phyloP scores from a whole-genome alignment of 495 filamentous ascomycete species.

The Halenospora varia region DNA sequence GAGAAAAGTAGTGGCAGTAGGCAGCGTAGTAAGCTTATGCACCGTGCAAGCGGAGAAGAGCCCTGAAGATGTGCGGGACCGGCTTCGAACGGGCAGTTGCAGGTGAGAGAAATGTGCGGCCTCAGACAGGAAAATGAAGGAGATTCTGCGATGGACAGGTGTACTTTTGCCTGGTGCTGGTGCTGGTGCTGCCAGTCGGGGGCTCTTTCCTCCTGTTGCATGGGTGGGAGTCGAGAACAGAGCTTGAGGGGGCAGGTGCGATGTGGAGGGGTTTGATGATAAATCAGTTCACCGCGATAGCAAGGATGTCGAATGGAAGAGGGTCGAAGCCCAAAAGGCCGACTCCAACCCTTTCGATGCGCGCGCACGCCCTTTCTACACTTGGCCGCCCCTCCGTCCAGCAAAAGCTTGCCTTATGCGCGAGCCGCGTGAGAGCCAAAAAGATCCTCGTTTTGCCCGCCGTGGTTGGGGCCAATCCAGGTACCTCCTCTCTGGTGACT shows the following conservation, averaged over 20 bases:
- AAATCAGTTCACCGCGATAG: not conserved
- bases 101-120: not conserved
- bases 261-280: not conserved
- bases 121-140: not conserved
- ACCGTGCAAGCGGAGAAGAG: too few species aligned
- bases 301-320: not conserved
- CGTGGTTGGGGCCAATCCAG: not conserved
- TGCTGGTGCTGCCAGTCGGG: too few species aligned
- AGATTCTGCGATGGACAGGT: too few species aligned
- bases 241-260: too few species aligned
- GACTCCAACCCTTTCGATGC: too few species aligned
- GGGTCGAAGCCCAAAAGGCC: not conserved
- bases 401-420: too few species aligned
- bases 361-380: too few species aligned
- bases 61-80: not conserved
- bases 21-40: not conserved
- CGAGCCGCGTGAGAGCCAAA: not conserved
- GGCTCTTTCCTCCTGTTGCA: too few species aligned
- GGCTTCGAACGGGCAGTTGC: not conserved
- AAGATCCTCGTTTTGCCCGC: too few species aligned
- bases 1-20: not conserved
- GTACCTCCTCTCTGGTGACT: constrained; percentile 8
- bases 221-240: too few species aligned
- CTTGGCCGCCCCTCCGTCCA: too few species aligned
- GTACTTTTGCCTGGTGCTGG: too few species aligned